A percentile compares a stretch with the other conserved stretches of the same genome.
Evolutionary conservation across 2,329 filamentous ascomycete species (phyloP).

Genomic region (Epichloe baconii): DNA sequence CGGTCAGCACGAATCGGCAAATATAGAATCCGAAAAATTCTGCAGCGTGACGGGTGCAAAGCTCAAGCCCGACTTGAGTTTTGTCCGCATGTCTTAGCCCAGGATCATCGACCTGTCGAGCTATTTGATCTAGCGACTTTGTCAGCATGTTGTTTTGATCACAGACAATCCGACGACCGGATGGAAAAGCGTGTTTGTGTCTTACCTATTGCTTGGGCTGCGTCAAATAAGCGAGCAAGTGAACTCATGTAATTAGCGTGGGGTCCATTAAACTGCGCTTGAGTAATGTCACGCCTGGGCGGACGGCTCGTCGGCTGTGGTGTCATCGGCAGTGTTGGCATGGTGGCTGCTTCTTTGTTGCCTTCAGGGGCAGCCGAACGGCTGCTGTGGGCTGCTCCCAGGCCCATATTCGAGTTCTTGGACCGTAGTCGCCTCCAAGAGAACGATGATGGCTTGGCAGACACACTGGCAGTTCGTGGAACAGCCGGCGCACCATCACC

Average conservation of each 20-base stretch:
- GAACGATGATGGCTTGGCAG: conserved; percentile 56
- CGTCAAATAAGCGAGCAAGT: conserved; percentile 82
- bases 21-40: conserved; percentile 98
- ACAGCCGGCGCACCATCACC: conserved; percentile 27
- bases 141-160: background rate
- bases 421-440: conserved; percentile 84
- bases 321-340: conserved; percentile 72
- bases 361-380: conserved; percentile 13
- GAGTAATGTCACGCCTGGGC: conserved; percentile 55
- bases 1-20: conserved; percentile 83
- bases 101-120: conserved; percentile 89
- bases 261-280: conserved; percentile 64
- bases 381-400: conserved; percentile 35
- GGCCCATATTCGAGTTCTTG: conserved; percentile 65
- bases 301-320: conserved; percentile 50
- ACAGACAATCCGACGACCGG: background rate
- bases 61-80: conserved; percentile 87
- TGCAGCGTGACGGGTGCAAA: conserved; percentile 83
- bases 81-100: conserved; percentile 83
- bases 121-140: conserved; percentile 64
- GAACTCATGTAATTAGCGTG: conserved; percentile 86
- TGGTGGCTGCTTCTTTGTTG: conserved; percentile 28
- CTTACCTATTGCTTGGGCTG: conserved; percentile 78
- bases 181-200: no score
- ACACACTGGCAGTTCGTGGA: conserved; percentile 45